These are phyloP conservation scores for Monilinia fructicola DNA, from an alignment of 2,329 filamentous ascomycete species.

Conservation along the genomic window DNA sequence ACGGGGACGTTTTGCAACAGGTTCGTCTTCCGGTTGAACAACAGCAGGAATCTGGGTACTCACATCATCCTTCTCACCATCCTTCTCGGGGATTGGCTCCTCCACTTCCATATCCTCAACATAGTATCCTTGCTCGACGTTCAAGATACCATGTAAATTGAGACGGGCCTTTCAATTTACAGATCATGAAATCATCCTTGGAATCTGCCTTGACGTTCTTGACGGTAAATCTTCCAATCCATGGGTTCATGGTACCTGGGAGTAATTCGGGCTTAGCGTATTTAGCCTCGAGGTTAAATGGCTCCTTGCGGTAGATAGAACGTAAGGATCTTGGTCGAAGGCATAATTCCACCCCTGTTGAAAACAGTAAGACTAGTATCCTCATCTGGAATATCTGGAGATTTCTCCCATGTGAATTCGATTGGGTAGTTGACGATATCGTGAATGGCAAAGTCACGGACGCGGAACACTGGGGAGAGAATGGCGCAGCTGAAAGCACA, in stretches of 20 bases:
- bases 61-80: conserved; percentile 63
- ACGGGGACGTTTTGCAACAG: conserved; percentile 32
- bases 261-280: conserved; percentile 85
- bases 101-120: conserved; percentile 98
- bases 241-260: conserved; percentile 86
- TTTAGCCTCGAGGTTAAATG: conserved; percentile 92
- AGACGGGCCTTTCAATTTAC: conserved; percentile 98
- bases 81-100: conserved; percentile 76
- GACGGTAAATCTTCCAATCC: conserved; percentile 96
- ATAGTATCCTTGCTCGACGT: conserved; percentile 95
- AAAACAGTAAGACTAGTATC: conserved; percentile 97
- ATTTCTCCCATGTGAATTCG: conserved; percentile 99
- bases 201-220: conserved; percentile 94
- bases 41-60: conserved; percentile 43
- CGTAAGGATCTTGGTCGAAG: conserved; percentile 97
- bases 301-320: conserved; percentile 99
- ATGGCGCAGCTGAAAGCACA: conserved; percentile 98
- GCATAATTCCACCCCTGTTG: conserved; percentile 94
- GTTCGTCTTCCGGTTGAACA: conserved; percentile 32
- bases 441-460: conserved; percentile 96
- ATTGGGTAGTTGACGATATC: conserved; percentile 98
- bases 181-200: conserved; percentile 98
- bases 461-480: conserved; percentile 94
- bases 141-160: conserved; percentile 93
- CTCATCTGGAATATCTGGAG: conserved; percentile 95